These are phyloP conservation scores for Nelumbo lutea DNA, from an alignment of 164 flowering plant species.

Conservation along the genomic window DNA sequence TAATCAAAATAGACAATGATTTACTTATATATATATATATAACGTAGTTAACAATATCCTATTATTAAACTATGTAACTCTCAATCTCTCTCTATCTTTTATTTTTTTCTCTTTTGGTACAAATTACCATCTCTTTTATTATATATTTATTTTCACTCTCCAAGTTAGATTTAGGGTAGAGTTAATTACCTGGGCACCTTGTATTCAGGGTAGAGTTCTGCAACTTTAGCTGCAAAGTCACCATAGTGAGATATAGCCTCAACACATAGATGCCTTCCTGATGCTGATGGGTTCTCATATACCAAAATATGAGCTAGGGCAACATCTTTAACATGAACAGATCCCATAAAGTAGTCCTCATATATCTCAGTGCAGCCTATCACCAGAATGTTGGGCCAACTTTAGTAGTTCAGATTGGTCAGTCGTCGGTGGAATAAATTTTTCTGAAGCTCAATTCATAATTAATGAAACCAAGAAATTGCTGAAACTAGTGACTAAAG, in stretches of 20 bases:
- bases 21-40: too few relatives aligned
- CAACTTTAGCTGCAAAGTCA: constrained; percentile 81
- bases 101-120: neutral
- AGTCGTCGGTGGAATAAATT: neutral
- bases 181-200: constrained; percentile 55
- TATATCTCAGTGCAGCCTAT: constrained; percentile 69
- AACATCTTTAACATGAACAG: constrained; percentile 88
- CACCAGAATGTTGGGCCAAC: constrained; percentile 2
- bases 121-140: neutral
- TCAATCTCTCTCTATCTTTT: neutral
- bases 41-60: too few relatives aligned
- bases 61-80: too few relatives aligned
- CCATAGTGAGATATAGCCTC: constrained; percentile 79
- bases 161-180: neutral
- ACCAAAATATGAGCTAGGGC: constrained; percentile 80
- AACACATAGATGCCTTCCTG: constrained; percentile 84
- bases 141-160: neutral
- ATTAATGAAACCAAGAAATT: neutral
- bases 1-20: too few relatives aligned
- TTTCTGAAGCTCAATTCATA: too few relatives aligned
- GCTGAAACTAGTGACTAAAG: neutral
- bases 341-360: constrained; percentile 62
- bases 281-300: constrained; percentile 68
- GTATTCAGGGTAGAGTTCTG: constrained; percentile 82
- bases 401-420: neutral